Evolutionary conservation across 164 flowering plant genomes (phyloP), one percentile per base, ranked within the genome.

Genomic region (Aristolochia fimbriata): DNA sequence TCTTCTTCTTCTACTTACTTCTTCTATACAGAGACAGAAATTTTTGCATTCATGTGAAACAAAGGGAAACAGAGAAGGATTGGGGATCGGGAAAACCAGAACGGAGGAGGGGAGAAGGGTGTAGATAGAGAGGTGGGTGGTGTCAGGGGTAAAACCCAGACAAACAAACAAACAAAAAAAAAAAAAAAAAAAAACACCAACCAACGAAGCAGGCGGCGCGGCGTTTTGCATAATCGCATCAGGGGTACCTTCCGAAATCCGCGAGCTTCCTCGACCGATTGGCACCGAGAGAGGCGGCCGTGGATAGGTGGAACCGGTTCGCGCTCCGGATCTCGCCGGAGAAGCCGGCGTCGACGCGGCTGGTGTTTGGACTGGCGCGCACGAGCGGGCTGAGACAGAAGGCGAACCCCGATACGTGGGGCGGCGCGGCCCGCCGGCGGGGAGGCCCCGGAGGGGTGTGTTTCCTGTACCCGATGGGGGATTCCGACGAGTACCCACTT

Each of bases 301-400:
- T 54, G 5, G 83, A 73, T 2, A 83, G 65, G 48, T 76, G 77
- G 23, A 15, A 48, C 50, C 37, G 85, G 79, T 66, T 77, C 78
- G 61, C 61, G 55, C 20, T 37, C 25, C 51, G 57, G 41, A 60
- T 11, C 59, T 82, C 90, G n/a, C 86, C 87, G 50, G 83, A 47
- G 25, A 62, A 60, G 14, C 68, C 33, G 19, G 76, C 80, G 24
- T 27, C 69, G 74, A 69, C 59, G 31, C 85, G 71, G 25, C 68
- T 64, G 37, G 78, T 66, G 51, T 54, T 76, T 0, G 97, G 96
- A 62, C 94, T 82, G 23, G 97, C 80, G 51, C 97, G 70, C 23
- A 93, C 91, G 55, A 90, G 67, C 46, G 99, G 99, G 54, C 97
- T 93, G 78, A 90, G 60, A 47, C 97, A 90, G 51, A 90, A 86